Base-by-base conservation (phyloP, 2,329 filamentous ascomycete species). In the Penicillium verrucosum region DNA sequence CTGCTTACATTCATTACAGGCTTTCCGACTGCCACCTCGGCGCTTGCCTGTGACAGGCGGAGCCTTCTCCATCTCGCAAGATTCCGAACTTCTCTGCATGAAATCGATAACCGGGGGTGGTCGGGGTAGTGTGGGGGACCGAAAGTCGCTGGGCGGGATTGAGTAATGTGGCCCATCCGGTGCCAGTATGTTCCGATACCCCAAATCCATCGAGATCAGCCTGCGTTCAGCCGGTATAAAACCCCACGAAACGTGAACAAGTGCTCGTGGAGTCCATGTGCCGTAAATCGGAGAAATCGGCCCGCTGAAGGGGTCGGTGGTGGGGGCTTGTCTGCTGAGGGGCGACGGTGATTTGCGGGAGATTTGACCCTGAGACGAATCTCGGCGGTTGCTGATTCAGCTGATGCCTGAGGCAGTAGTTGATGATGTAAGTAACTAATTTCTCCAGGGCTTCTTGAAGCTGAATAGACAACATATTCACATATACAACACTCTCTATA, bases 1-100 rank as follows among this genome's bases (percentile, higher is more conserved):
- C 74, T 88, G 85, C 57, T 85, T 79, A 73, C 85, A 88, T 70
- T 87, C 84, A 65, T 87, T 87, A 73, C 85, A 87, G 25, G 85
- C 85, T 71, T 85, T 74, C 42, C 73, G 66, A 65, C 72, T 74
- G 29, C 73, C 73, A 56, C 73, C 73, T 62, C 73, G 68, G 62
- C 73, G 72, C 59, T 75, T 75, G 59, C 70, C 78, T 70, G 85
- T 84, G 61, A 78, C 70, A 57, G 77, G 76, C 62, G 70, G 70
- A 53, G 69, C 65, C 65, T 73, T 75, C 61, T 72, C 70, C 67
- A 75, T 74, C 60, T 73, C 70, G 63, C 68, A 65, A 60, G 67
- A 65, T 59, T 70, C 73, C 54, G 69, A 68, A 50, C 60, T 67
- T 57, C 68, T 69, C 55, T 65, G 60, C 51, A 70, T 64, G 56